phyloP scores from a whole-genome alignment of 2,329 filamentous ascomycete species.

The Onygenales sp. region DNA sequence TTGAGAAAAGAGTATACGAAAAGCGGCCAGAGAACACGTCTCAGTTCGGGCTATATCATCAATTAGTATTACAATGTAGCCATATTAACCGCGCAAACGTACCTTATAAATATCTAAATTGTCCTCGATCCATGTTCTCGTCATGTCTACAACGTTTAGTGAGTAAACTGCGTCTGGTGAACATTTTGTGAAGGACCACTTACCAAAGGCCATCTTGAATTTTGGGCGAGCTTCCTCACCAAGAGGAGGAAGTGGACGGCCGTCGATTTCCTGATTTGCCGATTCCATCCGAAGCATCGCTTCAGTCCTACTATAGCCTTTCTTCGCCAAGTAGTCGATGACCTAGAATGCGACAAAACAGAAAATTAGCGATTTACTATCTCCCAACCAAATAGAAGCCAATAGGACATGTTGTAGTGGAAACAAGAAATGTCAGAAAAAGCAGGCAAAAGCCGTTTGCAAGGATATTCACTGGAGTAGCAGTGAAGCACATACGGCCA shows the following conservation, averaged over 20 bases:
- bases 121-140: slow-evolving; percentile 80
- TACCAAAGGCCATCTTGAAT: slow-evolving; percentile 63
- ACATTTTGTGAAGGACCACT: slow-evolving; percentile 8
- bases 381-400: background rate
- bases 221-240: slow-evolving; percentile 69
- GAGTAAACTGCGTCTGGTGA: background rate
- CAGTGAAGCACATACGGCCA: background rate
- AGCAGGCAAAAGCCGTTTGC: background rate
- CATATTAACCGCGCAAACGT: slow-evolving; percentile 4
- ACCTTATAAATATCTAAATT: slow-evolving; percentile 92
- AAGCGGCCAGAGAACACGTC: slow-evolving; percentile 80
- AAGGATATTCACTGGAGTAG: background rate
- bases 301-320: slow-evolving; percentile 87
- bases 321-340: slow-evolving; percentile 90
- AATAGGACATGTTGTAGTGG: background rate
- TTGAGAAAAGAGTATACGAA: slow-evolving; percentile 90
- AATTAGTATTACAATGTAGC: background rate
- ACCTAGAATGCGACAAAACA: slow-evolving; percentile 44
- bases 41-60: slow-evolving; percentile 62
- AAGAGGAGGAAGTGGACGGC: slow-evolving; percentile 57
- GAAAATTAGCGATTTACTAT: background rate
- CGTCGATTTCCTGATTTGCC: slow-evolving; percentile 69
- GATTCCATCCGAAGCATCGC: slow-evolving; percentile 88
- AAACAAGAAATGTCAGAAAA: slow-evolving; percentile 2
- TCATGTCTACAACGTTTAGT: slow-evolving; percentile 40